A percentile compares a stretch with the other conserved stretches of the same genome.
Conservation (phyloP, 352 stramenopile genomes). For the Phytophthora kernoviae region DNA sequence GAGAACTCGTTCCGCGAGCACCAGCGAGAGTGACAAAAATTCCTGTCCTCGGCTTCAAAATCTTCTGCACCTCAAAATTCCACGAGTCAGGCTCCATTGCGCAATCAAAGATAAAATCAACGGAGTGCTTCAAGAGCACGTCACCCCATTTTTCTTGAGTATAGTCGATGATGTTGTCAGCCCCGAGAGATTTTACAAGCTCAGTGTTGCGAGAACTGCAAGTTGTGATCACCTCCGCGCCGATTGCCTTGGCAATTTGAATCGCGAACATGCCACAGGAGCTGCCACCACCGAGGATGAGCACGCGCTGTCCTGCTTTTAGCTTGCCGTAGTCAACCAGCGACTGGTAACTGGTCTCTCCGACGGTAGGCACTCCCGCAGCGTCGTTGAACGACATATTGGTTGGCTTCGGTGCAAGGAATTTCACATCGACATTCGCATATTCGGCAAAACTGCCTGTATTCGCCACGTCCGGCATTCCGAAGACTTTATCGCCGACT, state of each 20-base stretch:
- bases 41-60: conserved; percentile 30
- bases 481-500: conserved; percentile 36
- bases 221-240: conserved; percentile 55
- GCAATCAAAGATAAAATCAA: conserved; percentile 44
- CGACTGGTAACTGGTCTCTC: conserved; percentile 40
- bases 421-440: conserved; percentile 11
- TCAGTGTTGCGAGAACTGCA: conserved; percentile 27
- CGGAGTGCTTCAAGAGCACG: conserved; percentile 32
- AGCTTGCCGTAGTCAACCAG: conserved; percentile 26
- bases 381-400: conserved; percentile 32
- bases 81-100: conserved; percentile 32
- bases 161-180: conserved; percentile 69
- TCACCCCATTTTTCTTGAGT: conserved; percentile 39
- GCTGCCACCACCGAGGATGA: conserved; percentile 60
- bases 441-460: conserved; percentile 33
- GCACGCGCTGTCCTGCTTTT: conserved; percentile 23
- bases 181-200: conserved; percentile 51
- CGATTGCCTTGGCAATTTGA: conserved; percentile 51
- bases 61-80: conserved; percentile 34
- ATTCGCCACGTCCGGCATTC: conserved; percentile 6
- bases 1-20: conserved; percentile 20
- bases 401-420: conserved; percentile 17
- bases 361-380: conserved; percentile 29
- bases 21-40: conserved; percentile 37
- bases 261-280: conserved; percentile 44